These are phyloP conservation scores for Trichoderma atrobrunneum DNA, from an alignment of 2,329 filamentous ascomycete species.

Conservation along the genomic window DNA sequence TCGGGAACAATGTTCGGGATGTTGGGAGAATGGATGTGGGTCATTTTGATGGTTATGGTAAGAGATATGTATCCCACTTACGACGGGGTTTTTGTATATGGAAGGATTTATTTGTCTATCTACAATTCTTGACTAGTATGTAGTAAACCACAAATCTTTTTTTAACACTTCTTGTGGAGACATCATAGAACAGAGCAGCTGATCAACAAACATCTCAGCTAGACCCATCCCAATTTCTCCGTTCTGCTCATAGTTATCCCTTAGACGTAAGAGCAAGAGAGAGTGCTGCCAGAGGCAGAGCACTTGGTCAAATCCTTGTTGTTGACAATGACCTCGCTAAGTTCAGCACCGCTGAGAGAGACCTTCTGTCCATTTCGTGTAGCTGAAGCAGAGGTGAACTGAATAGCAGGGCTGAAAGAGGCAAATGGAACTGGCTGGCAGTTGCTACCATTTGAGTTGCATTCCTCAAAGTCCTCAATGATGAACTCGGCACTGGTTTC, in stretches of 20 bases:
- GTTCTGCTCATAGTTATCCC: background rate
- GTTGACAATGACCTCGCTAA: constrained; percentile 8
- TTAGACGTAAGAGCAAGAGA: constrained; percentile 12
- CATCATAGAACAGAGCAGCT: background rate
- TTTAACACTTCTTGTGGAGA: background rate
- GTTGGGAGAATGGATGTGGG: background rate
- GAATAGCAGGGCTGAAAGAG: constrained; percentile 10
- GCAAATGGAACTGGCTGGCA: constrained; percentile 7
- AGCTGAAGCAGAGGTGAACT: constrained; percentile 2
- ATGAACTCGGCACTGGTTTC: constrained; percentile 11
- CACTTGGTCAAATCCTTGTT: constrained; percentile 6
- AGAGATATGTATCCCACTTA: background rate
- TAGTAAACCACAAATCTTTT: background rate
- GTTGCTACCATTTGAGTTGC: background rate
- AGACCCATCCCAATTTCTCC: background rate
- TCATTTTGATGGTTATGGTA: background rate
- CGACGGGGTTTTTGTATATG: background rate
- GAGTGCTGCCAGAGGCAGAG: constrained; percentile 6
- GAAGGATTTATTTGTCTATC: background rate
- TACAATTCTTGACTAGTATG: background rate
- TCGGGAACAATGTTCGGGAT: background rate
- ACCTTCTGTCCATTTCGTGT: background rate
- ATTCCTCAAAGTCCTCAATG: constrained; percentile 10
- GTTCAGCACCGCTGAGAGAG: background rate
- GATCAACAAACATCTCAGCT: background rate